These are phyloP conservation scores for Penicillium dipodomyicola DNA, from an alignment of 495 filamentous ascomycete species.

Conservation along the genomic window DNA sequence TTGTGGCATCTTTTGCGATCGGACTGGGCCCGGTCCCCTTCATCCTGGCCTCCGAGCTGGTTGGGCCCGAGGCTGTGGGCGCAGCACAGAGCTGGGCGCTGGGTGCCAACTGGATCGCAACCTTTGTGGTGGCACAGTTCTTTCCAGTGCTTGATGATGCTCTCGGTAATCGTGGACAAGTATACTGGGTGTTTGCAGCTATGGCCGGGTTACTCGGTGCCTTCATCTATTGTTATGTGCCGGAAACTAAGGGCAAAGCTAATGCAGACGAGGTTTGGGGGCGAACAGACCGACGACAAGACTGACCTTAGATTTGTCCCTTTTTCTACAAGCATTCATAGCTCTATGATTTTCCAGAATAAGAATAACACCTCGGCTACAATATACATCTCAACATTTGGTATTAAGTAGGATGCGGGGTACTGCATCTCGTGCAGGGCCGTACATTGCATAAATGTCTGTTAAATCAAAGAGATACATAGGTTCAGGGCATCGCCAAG, in stretches of 20 bases:
- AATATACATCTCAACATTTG: not conserved
- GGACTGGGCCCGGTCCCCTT: slow-evolving; percentile 93
- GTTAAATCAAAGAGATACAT: not conserved
- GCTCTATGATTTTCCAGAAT: not conserved
- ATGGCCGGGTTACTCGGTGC: slow-evolving; percentile 62
- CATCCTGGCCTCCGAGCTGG: slow-evolving; percentile 85
- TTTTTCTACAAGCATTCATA: not conserved
- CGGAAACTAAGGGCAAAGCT: slow-evolving; percentile 80
- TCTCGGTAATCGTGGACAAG: slow-evolving; percentile 72
- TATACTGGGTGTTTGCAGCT: slow-evolving; percentile 83
- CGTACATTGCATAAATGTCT: not conserved
- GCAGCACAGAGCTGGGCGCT: slow-evolving; percentile 83
- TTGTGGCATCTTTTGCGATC: slow-evolving; percentile 86
- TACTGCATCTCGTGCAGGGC: slow-evolving; percentile 1
- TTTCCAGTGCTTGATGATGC: slow-evolving; percentile 81
- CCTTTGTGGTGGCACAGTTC: slow-evolving; percentile 88
- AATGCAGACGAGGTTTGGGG: slow-evolving; percentile 89
- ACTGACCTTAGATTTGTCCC: slow-evolving; percentile 21
- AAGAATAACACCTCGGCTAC: not conserved
- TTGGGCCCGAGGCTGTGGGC: slow-evolving; percentile 83
- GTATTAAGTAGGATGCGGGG: slow-evolving; percentile 5
- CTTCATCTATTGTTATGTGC: slow-evolving; percentile 69
- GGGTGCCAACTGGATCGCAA: slow-evolving; percentile 85
- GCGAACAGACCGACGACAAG: slow-evolving; percentile 41
- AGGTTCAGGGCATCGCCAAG: not conserved